Conservation (phyloP, 164 flowering plant genomes). For the Cinnamomum chago region DNA sequence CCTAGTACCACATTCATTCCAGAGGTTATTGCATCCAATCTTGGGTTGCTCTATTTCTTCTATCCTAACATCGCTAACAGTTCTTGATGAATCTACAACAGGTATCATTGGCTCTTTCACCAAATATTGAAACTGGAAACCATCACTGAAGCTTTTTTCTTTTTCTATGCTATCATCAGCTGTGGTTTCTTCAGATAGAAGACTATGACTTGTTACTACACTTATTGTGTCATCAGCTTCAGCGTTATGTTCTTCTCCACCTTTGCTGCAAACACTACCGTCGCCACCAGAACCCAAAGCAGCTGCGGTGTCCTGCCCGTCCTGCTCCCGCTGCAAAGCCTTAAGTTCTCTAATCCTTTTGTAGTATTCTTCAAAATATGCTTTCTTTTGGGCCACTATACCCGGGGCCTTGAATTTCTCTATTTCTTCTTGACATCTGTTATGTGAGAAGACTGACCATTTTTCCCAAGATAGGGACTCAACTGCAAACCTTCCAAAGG, state of each 20-base stretch:
- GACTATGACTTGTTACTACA: not conserved
- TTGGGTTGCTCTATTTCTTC: constrained; percentile 3
- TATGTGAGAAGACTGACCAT: constrained; percentile 33
- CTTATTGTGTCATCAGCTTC: not conserved
- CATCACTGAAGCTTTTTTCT: not conserved
- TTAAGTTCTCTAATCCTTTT: constrained; percentile 23
- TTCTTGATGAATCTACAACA: not conserved
- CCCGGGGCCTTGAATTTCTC: constrained; percentile 34
- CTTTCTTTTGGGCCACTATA: constrained; percentile 36
- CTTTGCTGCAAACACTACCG: constrained; percentile 3
- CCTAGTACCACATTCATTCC: not conserved
- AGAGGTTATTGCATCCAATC: not conserved
- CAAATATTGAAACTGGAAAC: not conserved
- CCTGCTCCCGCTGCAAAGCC: constrained; percentile 18
- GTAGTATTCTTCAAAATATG: constrained; percentile 36
- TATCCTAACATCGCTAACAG: not conserved
- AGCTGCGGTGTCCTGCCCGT: constrained; percentile 11
- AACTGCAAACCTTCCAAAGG: constrained; percentile 30
- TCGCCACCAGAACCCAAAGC: constrained; percentile 4
- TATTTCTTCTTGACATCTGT: constrained; percentile 31
- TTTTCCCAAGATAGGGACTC: constrained; percentile 38
- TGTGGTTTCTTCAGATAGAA: not conserved
- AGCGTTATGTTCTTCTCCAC: constrained; percentile 7
- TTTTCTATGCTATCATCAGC: not conserved
- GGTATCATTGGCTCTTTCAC: not conserved